Percentiles rank a stretch among this genome's conserved stretches.
Evolutionary conservation across 495 filamentous ascomycete genomes (phyloP).

Genomic region (Neohortaea acidophila): DNA sequence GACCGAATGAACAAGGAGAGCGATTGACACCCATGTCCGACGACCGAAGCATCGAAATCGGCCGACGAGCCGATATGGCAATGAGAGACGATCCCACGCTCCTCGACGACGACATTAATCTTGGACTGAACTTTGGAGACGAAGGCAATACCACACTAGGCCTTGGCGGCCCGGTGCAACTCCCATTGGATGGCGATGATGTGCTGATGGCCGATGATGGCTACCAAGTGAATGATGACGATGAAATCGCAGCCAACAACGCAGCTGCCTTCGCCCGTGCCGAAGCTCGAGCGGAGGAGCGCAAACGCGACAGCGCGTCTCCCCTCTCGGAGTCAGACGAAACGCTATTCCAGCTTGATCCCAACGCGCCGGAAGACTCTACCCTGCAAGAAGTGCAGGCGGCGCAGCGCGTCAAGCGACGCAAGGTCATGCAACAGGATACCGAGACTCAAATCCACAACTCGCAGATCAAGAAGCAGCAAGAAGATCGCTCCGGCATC

Average conservation of each 20-base stretch:
- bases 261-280: conserved; percentile 23
- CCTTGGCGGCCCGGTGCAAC: conserved; percentile 4
- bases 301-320: conserved; percentile 48
- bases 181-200: conserved; percentile 36
- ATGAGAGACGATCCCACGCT: conserved; percentile 52
- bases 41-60: conserved; percentile 63
- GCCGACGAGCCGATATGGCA: conserved; percentile 58
- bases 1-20: conserved; percentile 40
- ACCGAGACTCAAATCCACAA: conserved; percentile 42
- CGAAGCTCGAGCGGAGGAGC: conserved; percentile 28
- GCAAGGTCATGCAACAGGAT: conserved; percentile 58
- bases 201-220: conserved; percentile 38
- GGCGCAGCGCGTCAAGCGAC: conserved; percentile 58
- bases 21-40: conserved; percentile 28
- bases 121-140: conserved; percentile 39
- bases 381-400: conserved; percentile 41
- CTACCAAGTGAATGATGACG: conserved; percentile 19
- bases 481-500: conserved; percentile 65
- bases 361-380: conserved; percentile 17
- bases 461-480: conserved; percentile 57
- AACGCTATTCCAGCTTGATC: conserved; percentile 26
- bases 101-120: conserved; percentile 45
- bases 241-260: conserved; percentile 10
- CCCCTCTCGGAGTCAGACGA: conserved; percentile 48
- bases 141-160: conserved; percentile 23